Conservation (phyloP, 1,139 yeast species). For the Nakaseomyces sp. region DNA sequence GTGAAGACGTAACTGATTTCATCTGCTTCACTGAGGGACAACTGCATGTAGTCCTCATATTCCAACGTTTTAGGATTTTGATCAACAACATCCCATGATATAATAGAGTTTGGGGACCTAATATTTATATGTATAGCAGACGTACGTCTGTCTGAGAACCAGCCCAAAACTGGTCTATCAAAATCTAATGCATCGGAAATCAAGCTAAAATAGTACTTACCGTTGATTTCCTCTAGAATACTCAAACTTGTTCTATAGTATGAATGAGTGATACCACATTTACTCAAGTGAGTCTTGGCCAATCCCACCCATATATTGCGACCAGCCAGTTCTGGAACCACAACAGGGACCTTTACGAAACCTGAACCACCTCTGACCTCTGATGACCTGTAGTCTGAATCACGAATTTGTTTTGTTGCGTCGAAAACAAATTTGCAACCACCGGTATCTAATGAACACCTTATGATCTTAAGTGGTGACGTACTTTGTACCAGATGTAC, state of each 20-base stretch:
- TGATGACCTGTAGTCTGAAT: not conserved
- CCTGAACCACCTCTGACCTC: not conserved
- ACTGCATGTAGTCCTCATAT: slow-evolving; percentile 5
- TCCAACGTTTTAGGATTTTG: slow-evolving; percentile 4
- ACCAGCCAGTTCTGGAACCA: not conserved
- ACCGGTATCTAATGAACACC: slow-evolving; percentile 38
- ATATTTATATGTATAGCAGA: not conserved
- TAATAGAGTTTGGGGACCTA: slow-evolving; percentile 2
- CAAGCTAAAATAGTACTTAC: not conserved
- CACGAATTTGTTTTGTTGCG: not conserved
- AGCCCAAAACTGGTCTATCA: not conserved
- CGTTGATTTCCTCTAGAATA: slow-evolving; percentile 1
- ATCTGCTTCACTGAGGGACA: slow-evolving; percentile 5
- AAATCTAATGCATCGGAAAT: slow-evolving; percentile 1
- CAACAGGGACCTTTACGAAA: not conserved
- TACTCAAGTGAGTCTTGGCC: not conserved
- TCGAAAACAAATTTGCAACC: slow-evolving; percentile 27
- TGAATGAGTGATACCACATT: not conserved
- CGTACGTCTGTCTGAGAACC: not conserved
- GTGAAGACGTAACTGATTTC: not conserved
- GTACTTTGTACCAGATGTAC: slow-evolving; percentile 37
- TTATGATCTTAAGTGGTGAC: slow-evolving; percentile 37
- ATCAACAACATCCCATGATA: slow-evolving; percentile 7
- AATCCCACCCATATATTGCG: slow-evolving; percentile 3
- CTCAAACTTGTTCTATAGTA: not conserved